Evolutionary conservation across 352 stramenopile genomes (phyloP).

Genomic region (Globisporangium takayamanum): DNA sequence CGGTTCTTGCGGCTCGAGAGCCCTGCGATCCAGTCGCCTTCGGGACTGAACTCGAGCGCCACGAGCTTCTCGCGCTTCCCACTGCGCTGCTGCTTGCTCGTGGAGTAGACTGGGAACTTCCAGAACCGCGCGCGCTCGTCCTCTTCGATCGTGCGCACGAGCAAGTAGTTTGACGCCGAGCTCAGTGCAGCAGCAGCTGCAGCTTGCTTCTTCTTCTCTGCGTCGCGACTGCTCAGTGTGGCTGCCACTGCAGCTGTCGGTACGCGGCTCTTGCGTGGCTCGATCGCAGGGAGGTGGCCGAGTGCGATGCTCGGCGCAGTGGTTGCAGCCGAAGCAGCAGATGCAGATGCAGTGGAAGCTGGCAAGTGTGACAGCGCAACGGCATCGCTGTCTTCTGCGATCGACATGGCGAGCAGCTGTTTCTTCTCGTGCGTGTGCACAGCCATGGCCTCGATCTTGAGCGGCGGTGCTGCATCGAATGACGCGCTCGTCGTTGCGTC

Average conservation of each 20-base stretch:
- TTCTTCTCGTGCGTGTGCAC: conserved; percentile 67
- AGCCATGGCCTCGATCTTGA: conserved; percentile 52
- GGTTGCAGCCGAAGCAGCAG: background rate
- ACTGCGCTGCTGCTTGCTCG: conserved; percentile 48
- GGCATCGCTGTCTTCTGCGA: conserved; percentile 15
- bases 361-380: background rate
- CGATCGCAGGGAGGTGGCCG: conserved; percentile 10
- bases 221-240: background rate
- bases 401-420: conserved; percentile 61
- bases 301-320: conserved; percentile 21
- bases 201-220: conserved; percentile 2
- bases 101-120: conserved; percentile 57
- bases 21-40: conserved; percentile 82
- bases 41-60: conserved; percentile 70
- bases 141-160: conserved; percentile 73
- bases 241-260: background rate
- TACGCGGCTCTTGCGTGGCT: conserved; percentile 9
- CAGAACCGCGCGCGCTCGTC: conserved; percentile 66
- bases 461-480: background rate
- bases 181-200: conserved; percentile 3
- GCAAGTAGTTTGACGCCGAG: conserved; percentile 32
- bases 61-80: conserved; percentile 48
- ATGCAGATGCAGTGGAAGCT: background rate
- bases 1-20: conserved; percentile 72
- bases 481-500: background rate